Evolutionary conservation across 2,329 filamentous ascomycete species (phyloP).

Genomic region (Xylariaceae sp.): DNA sequence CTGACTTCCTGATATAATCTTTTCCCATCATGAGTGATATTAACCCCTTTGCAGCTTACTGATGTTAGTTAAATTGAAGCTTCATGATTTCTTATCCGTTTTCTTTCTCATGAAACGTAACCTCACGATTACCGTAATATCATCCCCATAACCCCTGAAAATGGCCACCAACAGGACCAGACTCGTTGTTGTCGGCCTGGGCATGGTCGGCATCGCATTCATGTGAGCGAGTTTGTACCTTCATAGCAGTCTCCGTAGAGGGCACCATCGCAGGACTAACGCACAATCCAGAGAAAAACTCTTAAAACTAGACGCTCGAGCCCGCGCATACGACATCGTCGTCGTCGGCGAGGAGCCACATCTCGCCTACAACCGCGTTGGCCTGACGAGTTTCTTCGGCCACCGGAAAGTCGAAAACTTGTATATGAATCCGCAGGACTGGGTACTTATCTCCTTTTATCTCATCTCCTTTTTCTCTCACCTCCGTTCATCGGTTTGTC

Average conservation of each 20-base stretch:
- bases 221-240: slow-evolving; percentile 55
- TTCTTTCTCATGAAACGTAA: no score
- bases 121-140: neutral
- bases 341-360: slow-evolving; percentile 86
- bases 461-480: neutral
- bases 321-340: slow-evolving; percentile 71
- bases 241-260: neutral
- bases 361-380: slow-evolving; percentile 86
- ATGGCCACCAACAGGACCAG: slow-evolving; percentile 53
- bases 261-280: neutral
- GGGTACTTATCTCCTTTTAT: slow-evolving; percentile 46
- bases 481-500: neutral
- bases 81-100: no score
- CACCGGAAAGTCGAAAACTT: slow-evolving; percentile 79
- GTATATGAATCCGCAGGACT: slow-evolving; percentile 81
- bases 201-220: slow-evolving; percentile 87
- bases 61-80: no score
- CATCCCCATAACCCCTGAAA: slow-evolving; percentile 30
- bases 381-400: slow-evolving; percentile 82
- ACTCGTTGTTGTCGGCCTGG: slow-evolving; percentile 78
- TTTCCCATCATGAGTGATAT: no score
- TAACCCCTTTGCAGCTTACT: no score
- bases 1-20: no score
- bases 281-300: slow-evolving; percentile 66
- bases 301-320: slow-evolving; percentile 72